Evolutionary conservation across 1,284 basidiomycete genomes (phyloP), one percentile per base, ranked within the genome.

Genomic region (Ganoderma boninense): DNA sequence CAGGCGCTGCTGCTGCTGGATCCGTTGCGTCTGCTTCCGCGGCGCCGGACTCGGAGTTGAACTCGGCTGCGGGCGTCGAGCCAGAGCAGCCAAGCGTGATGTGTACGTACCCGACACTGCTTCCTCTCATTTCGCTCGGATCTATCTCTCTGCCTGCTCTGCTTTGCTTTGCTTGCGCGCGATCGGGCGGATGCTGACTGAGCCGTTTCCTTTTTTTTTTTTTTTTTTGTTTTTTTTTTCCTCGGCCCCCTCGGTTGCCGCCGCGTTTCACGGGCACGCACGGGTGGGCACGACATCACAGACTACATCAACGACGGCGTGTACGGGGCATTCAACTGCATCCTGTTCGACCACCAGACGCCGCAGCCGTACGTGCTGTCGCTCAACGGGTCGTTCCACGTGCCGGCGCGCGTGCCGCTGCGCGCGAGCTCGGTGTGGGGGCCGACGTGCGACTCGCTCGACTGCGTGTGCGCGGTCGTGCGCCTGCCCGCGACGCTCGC

Each of bases 281-380:
- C n/a, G n/a, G n/a, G n/a, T n/a, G n/a, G n/a, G n/a, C n/a, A n/a
- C n/a, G n/a, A n/a, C n/a, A n/a, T n/a, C n/a, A n/a, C 70, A 96
- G 95, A 97, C 85, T 98, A 98, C 86, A 95, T 98, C 88, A 98
- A 97, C 84, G 97, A 98, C 81, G 97, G 97, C 60, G 95, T 98
- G 54, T 99, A 99, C 82, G 97, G 97, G 66, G 95, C 97, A 26
- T 99, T 99, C 89, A 99, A 99, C 88, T 93, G 91, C 82, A 91
- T 92, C 83, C 85, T 94, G 81, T 94, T 93, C 82, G 89, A 94
- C 81, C 92, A 94, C 82, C 92, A 93, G 79, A 84, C 87, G 74
- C 91, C 92, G 57, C 86, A 92, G 78, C 92, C 92, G 54, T 89
- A 90, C 82, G 90, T 92, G 60, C 84, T 94, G 65, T 80, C 82